Evolutionary conservation across 2,329 filamentous ascomycete species (phyloP), one percentile per base, ranked within the genome.

Genomic region (Monosporascus sp.): DNA sequence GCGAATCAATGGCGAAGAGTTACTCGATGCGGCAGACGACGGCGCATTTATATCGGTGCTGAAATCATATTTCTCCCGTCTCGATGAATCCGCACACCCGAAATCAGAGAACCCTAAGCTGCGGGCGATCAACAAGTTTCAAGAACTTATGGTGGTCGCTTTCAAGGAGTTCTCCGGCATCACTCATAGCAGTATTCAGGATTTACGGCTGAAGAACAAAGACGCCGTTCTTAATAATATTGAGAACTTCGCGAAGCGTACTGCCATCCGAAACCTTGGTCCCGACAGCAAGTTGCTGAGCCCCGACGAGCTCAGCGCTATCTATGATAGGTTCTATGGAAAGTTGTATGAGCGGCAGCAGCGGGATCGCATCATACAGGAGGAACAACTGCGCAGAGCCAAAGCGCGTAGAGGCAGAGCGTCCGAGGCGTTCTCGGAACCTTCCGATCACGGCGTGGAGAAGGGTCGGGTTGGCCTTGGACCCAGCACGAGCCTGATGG

Each of bases 161-260:
- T 99, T 99, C 74, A 97, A 97, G 63, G 94, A 99, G 67, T 99
- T 99, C 67, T 88, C 93, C 0, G 90, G 87, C 41, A 96, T 99
- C 61, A 99, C 94, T 0, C 93, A 99, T 67, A 87, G 85, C 66
- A 96, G 87, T 49, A 92, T 99, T 56, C 88, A 88, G 1, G 94
- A 97, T 60, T 81, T 95, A 66, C 86, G 94, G 22, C 79, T 89
- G 41, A 96, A 92, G 72, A 95, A 97, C 72, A 97, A 97, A 72
- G 90, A 94, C 65, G 87, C 89, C 0, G 94, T 99, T 35, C 78
- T 99, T 52, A 91, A 91, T 69, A 97, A 92, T 60, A 97, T 99
- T 65, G 94, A 97, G 73, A 96, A 85, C 62, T 99, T 99, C 66
- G 91, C 94, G 50, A 99, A 97, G 75, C 85, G 94, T 59, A 99